A percentile compares a stretch with the other conserved stretches of the same genome.
phyloP scores from a whole-genome alignment of 2,329 filamentous ascomycete genomes.

The Orbilia quercus region DNA sequence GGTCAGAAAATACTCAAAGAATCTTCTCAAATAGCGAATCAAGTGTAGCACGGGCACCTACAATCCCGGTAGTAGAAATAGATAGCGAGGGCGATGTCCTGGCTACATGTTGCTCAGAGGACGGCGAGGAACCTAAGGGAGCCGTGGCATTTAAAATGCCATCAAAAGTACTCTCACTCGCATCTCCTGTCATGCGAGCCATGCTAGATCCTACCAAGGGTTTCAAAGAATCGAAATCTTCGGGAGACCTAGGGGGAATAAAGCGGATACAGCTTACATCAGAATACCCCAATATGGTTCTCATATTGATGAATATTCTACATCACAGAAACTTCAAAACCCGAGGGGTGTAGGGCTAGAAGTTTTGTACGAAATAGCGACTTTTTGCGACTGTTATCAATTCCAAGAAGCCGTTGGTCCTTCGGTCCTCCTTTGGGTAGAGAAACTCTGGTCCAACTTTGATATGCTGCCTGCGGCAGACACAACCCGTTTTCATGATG shows the following conservation, averaged over 20 bases:
- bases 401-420: neutral
- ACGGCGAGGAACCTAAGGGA: neutral
- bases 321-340: neutral
- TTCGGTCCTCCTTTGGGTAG: neutral
- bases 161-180: constrained; percentile 8
- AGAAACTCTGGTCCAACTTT: neutral
- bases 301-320: constrained; percentile 4
- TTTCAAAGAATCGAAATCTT: constrained; percentile 1
- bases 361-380: neutral
- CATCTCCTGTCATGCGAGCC: neutral
- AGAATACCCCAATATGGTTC: neutral
- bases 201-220: neutral
- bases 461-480: neutral
- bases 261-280: neutral
- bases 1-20: too few relatives aligned
- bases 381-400: constrained; percentile 5
- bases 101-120: neutral
- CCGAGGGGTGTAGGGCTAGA: too few relatives aligned
- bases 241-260: neutral
- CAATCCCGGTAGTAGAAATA: neutral
- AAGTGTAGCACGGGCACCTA: too few relatives aligned
- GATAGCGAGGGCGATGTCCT: neutral
- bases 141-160: neutral
- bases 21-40: too few relatives aligned
- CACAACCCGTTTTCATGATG: neutral